phyloP scores from a whole-genome alignment of 257 asterid genomes.

The Salvia hispanica region DNA sequence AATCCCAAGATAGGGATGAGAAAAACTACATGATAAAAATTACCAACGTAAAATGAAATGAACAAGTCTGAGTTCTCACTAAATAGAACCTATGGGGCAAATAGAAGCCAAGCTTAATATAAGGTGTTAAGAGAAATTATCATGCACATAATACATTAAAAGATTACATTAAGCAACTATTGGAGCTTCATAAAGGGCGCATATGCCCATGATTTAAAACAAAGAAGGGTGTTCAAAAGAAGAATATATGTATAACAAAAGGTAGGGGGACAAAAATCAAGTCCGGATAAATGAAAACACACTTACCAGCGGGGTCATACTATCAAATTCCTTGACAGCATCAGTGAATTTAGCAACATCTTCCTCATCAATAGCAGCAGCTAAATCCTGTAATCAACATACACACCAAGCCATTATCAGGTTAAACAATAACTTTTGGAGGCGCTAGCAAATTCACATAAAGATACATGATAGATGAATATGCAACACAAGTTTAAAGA shows the following conservation, averaged over 20 bases:
- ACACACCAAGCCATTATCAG: conserved; percentile 20
- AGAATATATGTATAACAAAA: neutral
- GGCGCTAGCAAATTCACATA: neutral
- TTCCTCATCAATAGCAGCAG: conserved; percentile 91
- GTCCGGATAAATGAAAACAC: conserved; percentile 3
- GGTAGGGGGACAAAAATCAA: neutral
- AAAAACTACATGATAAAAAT: neutral
- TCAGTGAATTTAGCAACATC: conserved; percentile 89
- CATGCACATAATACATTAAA: neutral
- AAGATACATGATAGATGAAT: neutral
- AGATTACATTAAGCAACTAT: neutral
- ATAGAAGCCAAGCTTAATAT: neutral
- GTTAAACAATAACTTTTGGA: neutral
- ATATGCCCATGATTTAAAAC: neutral
- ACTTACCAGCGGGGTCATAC: conserved; percentile 90
- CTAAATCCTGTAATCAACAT: conserved; percentile 60
- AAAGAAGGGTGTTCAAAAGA: conserved; percentile 4
- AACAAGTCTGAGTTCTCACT: neutral
- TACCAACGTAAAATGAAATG: neutral
- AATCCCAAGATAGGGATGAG: conserved; percentile 2
- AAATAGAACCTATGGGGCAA: neutral
- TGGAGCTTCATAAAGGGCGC: neutral
- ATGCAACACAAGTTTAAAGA: conserved; percentile 13
- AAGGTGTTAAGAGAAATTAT: neutral
- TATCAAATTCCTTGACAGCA: conserved; percentile 95